Percentiles rank a stretch among this genome's conserved stretches.
Evolutionary conservation across 306 rosid species (phyloP).

Genomic region (apple (Malus domestica)): ASM211411v1 NC_041792.1:22548907-22549406

Average conservation of each 20-base stretch:
- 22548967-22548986: conserved; percentile 42
- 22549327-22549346: conserved; percentile 37
- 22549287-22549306: conserved; percentile 27
- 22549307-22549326: conserved; percentile 37
- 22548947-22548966: conserved; percentile 44
- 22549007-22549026: conserved; percentile 56
- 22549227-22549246: conserved; percentile 40
- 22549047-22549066: conserved; percentile 46
- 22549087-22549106: conserved; percentile 35
- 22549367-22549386: conserved; percentile 72
- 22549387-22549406: conserved; percentile 41
- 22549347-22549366: conserved; percentile 66
- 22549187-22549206: conserved; percentile 35
- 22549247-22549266: conserved; percentile 30
- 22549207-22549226: conserved; percentile 34
- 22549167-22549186: background rate
- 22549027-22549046: conserved; percentile 46
- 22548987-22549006: conserved; percentile 40
- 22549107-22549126: conserved; percentile 32
- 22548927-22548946: conserved; percentile 53
- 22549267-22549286: conserved; percentile 22
- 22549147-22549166: background rate
- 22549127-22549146: background rate
- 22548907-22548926: conserved; percentile 65
- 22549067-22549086: conserved; percentile 43